Percentiles rank a stretch among this genome's conserved stretches.
These are phyloP conservation scores for Holtermanniella nyarrowii DNA, from an alignment of 768 basidiomycete species.

Conservation along the genomic window DNA sequence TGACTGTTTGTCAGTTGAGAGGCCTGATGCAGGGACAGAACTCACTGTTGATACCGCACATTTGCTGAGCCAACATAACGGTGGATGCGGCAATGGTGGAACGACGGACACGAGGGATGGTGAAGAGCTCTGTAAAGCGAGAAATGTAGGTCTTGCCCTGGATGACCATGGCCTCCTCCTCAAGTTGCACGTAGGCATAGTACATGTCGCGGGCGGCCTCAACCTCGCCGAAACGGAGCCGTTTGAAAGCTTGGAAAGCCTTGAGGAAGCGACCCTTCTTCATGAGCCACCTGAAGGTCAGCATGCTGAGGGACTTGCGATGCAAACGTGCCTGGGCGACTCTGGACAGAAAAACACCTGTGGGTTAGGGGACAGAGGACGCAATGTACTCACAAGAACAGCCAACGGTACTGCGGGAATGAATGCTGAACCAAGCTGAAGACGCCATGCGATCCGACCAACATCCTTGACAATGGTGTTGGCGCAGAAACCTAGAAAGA, in stretches of 20 bases:
- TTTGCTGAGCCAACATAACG: constrained; percentile 42
- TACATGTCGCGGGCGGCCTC: constrained; percentile 42
- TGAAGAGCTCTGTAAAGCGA: constrained; percentile 42
- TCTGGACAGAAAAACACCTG: constrained; percentile 29
- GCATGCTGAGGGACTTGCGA: no score
- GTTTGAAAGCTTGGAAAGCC: constrained; percentile 32
- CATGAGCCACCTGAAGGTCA: constrained; percentile 42
- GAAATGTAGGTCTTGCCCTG: constrained; percentile 34
- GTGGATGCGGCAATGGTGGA: constrained; percentile 40
- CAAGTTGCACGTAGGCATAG: constrained; percentile 41
- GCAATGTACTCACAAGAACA: no score
- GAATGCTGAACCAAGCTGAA: constrained; percentile 36
- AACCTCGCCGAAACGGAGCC: constrained; percentile 33
- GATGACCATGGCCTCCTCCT: constrained; percentile 17
- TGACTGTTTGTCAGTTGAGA: constrained; percentile 22
- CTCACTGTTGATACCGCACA: constrained; percentile 37
- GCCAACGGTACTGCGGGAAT: constrained; percentile 15
- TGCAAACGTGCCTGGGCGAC: no score
- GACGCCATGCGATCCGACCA: constrained; percentile 38
- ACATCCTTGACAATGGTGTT: constrained; percentile 32
- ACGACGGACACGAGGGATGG: constrained; percentile 41
- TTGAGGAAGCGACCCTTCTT: constrained; percentile 34
- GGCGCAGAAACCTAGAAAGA: constrained; percentile 37
- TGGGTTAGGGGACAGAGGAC: no score
- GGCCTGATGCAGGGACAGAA: neutral